A percentile compares a stretch with the other conserved stretches of the same genome.
phyloP scores from a whole-genome alignment of 768 basidiomycete genomes.

The Tubosaeta brunneosetosa region DNA sequence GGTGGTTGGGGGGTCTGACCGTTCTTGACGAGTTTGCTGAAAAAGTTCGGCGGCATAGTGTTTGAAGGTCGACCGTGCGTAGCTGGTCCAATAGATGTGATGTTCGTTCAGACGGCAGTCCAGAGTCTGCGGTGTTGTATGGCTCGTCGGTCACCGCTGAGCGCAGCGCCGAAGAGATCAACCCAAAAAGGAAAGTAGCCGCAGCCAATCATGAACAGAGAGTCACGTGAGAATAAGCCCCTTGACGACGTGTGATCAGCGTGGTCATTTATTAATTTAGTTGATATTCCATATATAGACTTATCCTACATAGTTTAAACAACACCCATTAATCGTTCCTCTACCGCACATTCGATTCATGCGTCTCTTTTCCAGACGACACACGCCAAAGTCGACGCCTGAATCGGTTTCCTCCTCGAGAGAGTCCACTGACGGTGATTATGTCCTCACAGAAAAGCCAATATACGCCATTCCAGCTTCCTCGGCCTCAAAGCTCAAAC shows the following conservation, averaged over 20 bases:
- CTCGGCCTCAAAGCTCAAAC: constrained; percentile 40
- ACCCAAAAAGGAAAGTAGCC: too few relatives aligned
- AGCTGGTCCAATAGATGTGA: too few relatives aligned
- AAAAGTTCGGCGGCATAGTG: constrained; percentile 27
- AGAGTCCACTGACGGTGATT: constrained; percentile 31
- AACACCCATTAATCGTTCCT: not conserved
- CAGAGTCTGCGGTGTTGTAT: too few relatives aligned
- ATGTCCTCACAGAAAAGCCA: constrained; percentile 25
- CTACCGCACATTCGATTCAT: not conserved
- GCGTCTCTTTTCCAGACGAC: constrained; percentile 24
- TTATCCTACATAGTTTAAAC: not conserved
- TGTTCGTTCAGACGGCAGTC: too few relatives aligned
- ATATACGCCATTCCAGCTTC: constrained; percentile 23
- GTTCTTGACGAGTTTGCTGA: constrained; percentile 28
- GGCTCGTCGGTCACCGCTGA: too few relatives aligned
- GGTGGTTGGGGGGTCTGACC: constrained; percentile 4
- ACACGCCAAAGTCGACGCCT: constrained; percentile 1
- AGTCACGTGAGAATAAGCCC: too few relatives aligned
- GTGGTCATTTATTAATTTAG: not conserved
- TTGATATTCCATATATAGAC: not conserved
- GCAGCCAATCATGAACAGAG: too few relatives aligned
- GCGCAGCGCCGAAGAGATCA: too few relatives aligned
- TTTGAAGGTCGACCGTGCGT: too few relatives aligned
- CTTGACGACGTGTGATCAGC: too few relatives aligned
- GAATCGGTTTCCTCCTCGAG: constrained; percentile 15